A percentile compares a stretch with the other conserved stretches of the same genome.
phyloP scores from a whole-genome alignment of 2,329 filamentous ascomycete genomes.

The Gyromitra esculenta region DNA sequence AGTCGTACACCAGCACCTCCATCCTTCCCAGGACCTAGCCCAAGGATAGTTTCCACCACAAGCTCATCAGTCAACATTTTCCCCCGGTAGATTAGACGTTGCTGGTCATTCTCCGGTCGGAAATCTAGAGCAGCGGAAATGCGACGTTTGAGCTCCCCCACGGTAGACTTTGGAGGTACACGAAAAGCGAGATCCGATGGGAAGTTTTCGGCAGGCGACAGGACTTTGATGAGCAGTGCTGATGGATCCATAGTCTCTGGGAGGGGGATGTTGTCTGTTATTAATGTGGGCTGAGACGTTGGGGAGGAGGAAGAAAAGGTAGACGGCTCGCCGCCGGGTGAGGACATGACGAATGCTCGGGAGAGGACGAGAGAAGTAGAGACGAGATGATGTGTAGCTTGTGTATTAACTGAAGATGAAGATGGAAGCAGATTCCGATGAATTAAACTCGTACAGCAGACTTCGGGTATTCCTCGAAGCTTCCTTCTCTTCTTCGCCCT shows the following conservation, averaged over 20 bases:
- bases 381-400: conserved; percentile 2
- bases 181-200: conserved; percentile 50
- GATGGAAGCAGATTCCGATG: not conserved
- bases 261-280: not conserved
- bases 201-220: conserved; percentile 52
- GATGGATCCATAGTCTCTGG: conserved; percentile 36
- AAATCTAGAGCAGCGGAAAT: conserved; percentile 48
- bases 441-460: conserved; percentile 10
- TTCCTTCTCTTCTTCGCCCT: no score
- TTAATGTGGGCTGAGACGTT: not conserved
- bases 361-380: conserved; percentile 1
- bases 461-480: no score
- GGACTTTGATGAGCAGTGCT: conserved; percentile 52
- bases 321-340: conserved; percentile 8
- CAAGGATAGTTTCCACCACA: conserved; percentile 46
- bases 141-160: conserved; percentile 52
- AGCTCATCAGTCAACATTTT: conserved; percentile 50
- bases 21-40: conserved; percentile 43
- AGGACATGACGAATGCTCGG: conserved; percentile 28
- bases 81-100: conserved; percentile 53
- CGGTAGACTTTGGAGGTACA: conserved; percentile 46
- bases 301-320: conserved; percentile 18
- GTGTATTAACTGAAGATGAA: conserved; percentile 17
- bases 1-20: conserved; percentile 38
- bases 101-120: conserved; percentile 49